Evolutionary conservation across 352 stramenopile genomes (phyloP).

Genomic region (Phytophthora nicotianae): DNA sequence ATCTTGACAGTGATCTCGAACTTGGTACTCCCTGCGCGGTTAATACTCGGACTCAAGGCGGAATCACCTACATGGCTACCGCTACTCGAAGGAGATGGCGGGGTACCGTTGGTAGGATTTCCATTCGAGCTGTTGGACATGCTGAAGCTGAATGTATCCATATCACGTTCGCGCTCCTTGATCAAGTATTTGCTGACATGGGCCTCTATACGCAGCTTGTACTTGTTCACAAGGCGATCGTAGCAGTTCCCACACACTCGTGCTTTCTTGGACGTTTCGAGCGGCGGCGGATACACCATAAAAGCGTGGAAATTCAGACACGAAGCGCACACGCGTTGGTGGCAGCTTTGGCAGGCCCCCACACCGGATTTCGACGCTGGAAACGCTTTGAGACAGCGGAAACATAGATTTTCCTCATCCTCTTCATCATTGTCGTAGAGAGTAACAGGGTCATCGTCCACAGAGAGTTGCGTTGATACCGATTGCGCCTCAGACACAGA

Average conservation of each 20-base stretch:
- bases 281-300: conserved; percentile 66
- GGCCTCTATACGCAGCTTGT: conserved; percentile 69
- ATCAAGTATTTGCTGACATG: conserved; percentile 78
- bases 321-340: conserved; percentile 64
- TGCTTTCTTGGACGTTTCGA: conserved; percentile 65
- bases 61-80: conserved; percentile 10
- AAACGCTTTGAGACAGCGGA: conserved; percentile 61
- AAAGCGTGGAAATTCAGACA: conserved; percentile 74
- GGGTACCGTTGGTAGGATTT: conserved; percentile 6
- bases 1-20: conserved; percentile 73
- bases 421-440: conserved; percentile 49
- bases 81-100: conserved; percentile 14
- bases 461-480: conserved; percentile 18
- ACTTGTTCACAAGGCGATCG: conserved; percentile 60
- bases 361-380: conserved; percentile 20
- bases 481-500: conserved; percentile 18
- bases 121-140: conserved; percentile 15
- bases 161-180: conserved; percentile 46
- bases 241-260: conserved; percentile 77
- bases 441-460: conserved; percentile 27
- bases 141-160: conserved; percentile 29
- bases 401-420: conserved; percentile 66
- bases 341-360: conserved; percentile 57
- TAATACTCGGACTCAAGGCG: conserved; percentile 16
- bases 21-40: conserved; percentile 27